Evolutionary conservation across 805 yeast genomes (phyloP).

Genomic region (Ogataea allantospora): DNA sequence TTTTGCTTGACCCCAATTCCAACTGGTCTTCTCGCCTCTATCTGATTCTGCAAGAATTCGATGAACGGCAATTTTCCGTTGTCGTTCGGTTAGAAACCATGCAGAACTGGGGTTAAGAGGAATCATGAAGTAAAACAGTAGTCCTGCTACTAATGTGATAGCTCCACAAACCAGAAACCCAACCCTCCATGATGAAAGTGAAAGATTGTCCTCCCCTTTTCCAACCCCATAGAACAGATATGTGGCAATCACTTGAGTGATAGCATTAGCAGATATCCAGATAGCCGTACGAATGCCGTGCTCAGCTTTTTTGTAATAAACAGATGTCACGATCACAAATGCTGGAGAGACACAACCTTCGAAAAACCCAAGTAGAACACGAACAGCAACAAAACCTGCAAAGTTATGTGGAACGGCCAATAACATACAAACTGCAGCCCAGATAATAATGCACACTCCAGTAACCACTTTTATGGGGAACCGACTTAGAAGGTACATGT

Average conservation of each 20-base stretch:
- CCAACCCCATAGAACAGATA: slow-evolving; percentile 46
- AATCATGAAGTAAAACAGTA: slow-evolving; percentile 32
- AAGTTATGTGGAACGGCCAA: slow-evolving; percentile 29
- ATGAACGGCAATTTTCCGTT: slow-evolving; percentile 47
- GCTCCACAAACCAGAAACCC: slow-evolving; percentile 58
- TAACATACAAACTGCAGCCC: slow-evolving; percentile 48
- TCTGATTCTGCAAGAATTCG: slow-evolving; percentile 39
- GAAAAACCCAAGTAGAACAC: slow-evolving; percentile 52
- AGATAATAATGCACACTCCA: slow-evolving; percentile 42
- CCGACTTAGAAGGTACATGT: slow-evolving; percentile 42
- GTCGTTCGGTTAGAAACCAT: slow-evolving; percentile 48
- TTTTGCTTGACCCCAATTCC: slow-evolving; percentile 52
- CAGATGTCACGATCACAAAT: slow-evolving; percentile 52
- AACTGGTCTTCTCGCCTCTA: slow-evolving; percentile 46
- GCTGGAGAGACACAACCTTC: slow-evolving; percentile 46
- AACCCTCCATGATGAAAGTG: slow-evolving; percentile 56
- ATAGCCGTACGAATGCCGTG: slow-evolving; percentile 38
- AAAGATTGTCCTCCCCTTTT: slow-evolving; percentile 37
- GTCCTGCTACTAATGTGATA: slow-evolving; percentile 51
- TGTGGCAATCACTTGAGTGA: slow-evolving; percentile 46
- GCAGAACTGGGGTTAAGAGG: slow-evolving; percentile 54
- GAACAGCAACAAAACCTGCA: slow-evolving; percentile 43
- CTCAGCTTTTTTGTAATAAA: slow-evolving; percentile 47
- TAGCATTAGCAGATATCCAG: slow-evolving; percentile 40
- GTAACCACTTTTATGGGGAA: slow-evolving; percentile 53